Percentiles rank a stretch among this genome's conserved stretches.
Evolutionary conservation across 2,329 filamentous ascomycete genomes (phyloP).

Genomic region (Pseudogymnoascus sp.): DNA sequence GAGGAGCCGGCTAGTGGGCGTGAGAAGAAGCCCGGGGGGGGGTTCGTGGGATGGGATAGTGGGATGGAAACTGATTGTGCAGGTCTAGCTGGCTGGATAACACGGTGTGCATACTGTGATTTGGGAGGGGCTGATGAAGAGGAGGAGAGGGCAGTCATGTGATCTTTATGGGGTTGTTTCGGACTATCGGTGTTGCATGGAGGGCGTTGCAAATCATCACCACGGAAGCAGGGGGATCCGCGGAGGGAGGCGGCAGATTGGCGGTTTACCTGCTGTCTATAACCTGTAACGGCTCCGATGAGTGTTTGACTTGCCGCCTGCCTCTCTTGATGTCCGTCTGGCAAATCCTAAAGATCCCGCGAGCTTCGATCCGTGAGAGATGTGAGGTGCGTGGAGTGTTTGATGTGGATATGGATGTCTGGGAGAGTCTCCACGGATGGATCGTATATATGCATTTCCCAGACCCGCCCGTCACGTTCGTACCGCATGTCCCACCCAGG

Average conservation of each 20-base stretch:
- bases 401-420: background rate
- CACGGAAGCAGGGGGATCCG: slow-evolving; percentile 1
- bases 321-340: background rate
- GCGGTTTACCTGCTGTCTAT: background rate
- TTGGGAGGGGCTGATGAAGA: background rate
- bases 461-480: background rate
- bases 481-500: background rate
- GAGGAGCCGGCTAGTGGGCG: background rate
- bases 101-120: background rate
- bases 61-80: background rate
- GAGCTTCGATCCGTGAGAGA: background rate
- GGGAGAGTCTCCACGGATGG: background rate
- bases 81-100: background rate
- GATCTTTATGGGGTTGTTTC: background rate
- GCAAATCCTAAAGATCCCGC: background rate
- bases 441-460: background rate
- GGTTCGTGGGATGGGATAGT: background rate
- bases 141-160: background rate
- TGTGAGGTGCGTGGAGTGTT: background rate
- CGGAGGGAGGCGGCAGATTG: background rate
- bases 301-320: slow-evolving; percentile 1
- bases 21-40: background rate
- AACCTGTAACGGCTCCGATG: background rate
- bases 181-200: background rate
- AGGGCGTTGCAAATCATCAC: background rate